A percentile compares a stretch with the other conserved stretches of the same genome.
These are phyloP conservation scores for Farysia itapuensis DNA, from an alignment of 1,284 basidiomycete species.

Conservation along the genomic window DNA sequence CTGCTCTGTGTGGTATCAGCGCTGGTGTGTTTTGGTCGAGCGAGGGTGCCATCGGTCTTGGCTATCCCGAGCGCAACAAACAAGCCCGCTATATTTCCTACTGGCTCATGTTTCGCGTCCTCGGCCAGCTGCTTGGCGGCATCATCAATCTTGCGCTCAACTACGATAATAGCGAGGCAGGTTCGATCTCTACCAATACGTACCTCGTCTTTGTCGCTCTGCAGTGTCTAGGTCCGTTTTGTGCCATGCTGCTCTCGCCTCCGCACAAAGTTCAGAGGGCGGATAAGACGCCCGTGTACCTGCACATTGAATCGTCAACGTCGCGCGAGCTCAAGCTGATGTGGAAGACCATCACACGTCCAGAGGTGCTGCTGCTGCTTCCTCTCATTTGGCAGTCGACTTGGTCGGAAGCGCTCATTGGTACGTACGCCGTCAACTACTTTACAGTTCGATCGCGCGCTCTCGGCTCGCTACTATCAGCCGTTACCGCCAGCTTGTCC, in stretches of 20 bases:
- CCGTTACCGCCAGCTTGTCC: conserved; percentile 49
- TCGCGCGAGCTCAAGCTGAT: conserved; percentile 49
- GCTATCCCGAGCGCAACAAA: conserved; percentile 54
- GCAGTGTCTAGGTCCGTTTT: conserved; percentile 56
- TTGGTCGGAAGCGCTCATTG: conserved; percentile 51
- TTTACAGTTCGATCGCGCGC: conserved; percentile 52
- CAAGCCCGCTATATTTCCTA: conserved; percentile 57
- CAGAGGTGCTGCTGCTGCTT: conserved; percentile 45
- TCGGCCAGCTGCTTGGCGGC: conserved; percentile 57
- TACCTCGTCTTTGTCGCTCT: conserved; percentile 61
- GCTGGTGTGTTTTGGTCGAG: conserved; percentile 60
- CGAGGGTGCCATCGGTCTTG: conserved; percentile 41
- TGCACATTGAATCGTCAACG: conserved; percentile 44
- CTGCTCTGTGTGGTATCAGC: conserved; percentile 58
- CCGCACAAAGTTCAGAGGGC: conserved; percentile 59
- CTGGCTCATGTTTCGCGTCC: conserved; percentile 58
- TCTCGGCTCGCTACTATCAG: conserved; percentile 59
- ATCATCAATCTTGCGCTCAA: conserved; percentile 61
- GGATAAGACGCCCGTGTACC: conserved; percentile 57
- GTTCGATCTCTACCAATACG: conserved; percentile 56
- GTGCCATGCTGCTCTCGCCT: conserved; percentile 52
- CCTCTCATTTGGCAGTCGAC: conserved; percentile 50
- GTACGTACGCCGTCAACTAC: conserved; percentile 55
- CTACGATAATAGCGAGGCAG: conserved; percentile 42
- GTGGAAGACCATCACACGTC: conserved; percentile 28